phyloP scores from a whole-genome alignment of 306 rosid species.

The Arachis stenosperma region DNA sequence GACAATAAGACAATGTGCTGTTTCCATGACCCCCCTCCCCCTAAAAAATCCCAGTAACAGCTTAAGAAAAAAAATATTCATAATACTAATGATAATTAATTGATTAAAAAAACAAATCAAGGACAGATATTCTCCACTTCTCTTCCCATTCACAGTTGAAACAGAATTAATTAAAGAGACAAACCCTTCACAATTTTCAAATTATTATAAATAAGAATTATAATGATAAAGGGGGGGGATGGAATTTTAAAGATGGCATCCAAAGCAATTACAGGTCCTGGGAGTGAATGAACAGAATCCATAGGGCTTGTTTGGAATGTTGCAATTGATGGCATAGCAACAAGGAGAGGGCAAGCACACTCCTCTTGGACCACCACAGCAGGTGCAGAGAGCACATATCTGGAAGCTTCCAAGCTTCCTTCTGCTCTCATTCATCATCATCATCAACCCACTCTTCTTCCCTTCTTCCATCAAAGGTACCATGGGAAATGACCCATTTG shows the following conservation, averaged over 20 bases:
- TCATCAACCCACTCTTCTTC: conserved; percentile 59
- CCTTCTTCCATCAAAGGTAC: conserved; percentile 70
- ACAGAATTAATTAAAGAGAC: conserved; percentile 44
- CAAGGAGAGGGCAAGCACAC: conserved; percentile 96
- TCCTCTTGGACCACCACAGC: conserved; percentile 97
- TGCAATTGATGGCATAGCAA: conserved; percentile 99
- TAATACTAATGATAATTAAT: conserved; percentile 31
- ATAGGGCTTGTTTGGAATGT: conserved; percentile 94
- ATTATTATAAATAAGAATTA: conserved; percentile 36
- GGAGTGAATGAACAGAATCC: conserved; percentile 99
- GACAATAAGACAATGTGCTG: conserved; percentile 52
- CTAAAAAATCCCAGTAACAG: conserved; percentile 53
- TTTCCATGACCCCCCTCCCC: conserved; percentile 47
- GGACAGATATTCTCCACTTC: conserved; percentile 76
- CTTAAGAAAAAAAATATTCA: conserved; percentile 20
- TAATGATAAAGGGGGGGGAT: conserved; percentile 36
- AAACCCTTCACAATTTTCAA: conserved; percentile 46
- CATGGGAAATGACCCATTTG: conserved; percentile 69
- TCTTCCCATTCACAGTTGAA: conserved; percentile 70
- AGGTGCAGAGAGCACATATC: conserved; percentile 94
- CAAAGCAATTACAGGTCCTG: conserved; percentile 98
- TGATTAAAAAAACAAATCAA: conserved; percentile 55
- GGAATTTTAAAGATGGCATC: conserved; percentile 70
- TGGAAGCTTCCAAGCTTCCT: conserved; percentile 84
- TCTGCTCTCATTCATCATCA: conserved; percentile 83